Base-by-base conservation (phyloP, 139 green algal species). In the Chlorella vulgaris region DNA sequence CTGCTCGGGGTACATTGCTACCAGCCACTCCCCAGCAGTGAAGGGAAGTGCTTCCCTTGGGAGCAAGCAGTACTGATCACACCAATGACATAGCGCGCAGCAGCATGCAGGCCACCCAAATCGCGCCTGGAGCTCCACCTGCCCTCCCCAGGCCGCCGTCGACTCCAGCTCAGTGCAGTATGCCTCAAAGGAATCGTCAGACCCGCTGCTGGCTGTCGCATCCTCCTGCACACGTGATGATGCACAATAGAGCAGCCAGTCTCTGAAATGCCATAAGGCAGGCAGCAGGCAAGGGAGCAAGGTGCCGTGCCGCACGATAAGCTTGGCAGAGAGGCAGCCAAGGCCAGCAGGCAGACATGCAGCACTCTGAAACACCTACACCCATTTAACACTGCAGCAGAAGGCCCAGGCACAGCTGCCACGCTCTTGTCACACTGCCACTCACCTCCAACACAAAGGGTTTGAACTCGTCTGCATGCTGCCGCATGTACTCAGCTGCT, bases 121-220 rank as follows among this genome's bases (percentile, higher is more conserved):
- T 55, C 35, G 98, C 86, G 93, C 95, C 26, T 81, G 76, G 29
- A 99, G 88, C 89, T 99, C 96, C 47, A 96, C 50, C 69, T 99
- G 96, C 3, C 96, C 96, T 5, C 96, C 96, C 95, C 95, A 98
- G 24, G 81, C 88, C 22, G 96, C 96, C 0, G 91, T 98, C 7
- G 39, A 43, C 76, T 94, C 94, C 66, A 96, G 77, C 38, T 91
- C 85, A 22, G 79, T 10, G 82, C 93, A 97, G 86, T 98, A 95
- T 3, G 73, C 67, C 70, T 95, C 92, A 66, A 89, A 93, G 42
- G 84, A 67, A 31, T 71, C 62, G 2, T 88, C 77, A 22, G 53
- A 76, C 7, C 71, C 60, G 7, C 58, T 66, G 28, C 50, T 24
- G 3, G 15, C 63, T 21, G 42, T 29, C n/a, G 31, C 51, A 35